Percentiles rank a stretch among this genome's conserved stretches.
Conservation (phyloP, 225 moss, liverwort and hornwort genomes). For the Pleurozium schreberi region DNA sequence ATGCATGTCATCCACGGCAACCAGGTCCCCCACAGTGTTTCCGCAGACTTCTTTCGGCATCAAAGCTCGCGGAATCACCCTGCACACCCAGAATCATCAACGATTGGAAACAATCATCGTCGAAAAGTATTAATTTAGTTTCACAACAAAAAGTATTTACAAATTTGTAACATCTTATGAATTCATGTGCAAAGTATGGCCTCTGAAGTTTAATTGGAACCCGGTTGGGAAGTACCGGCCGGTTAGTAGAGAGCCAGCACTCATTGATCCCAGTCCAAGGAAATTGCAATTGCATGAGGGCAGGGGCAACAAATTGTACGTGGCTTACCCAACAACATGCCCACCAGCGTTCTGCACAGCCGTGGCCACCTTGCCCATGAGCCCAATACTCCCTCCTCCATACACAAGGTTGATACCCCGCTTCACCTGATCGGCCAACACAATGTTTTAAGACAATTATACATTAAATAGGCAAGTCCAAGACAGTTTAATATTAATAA, state of each 20-base stretch:
- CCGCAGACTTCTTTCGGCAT: background rate
- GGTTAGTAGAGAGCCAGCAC: too few relatives aligned
- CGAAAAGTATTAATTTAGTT: too few relatives aligned
- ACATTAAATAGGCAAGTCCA: background rate
- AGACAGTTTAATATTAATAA: too few relatives aligned
- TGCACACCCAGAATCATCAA: background rate
- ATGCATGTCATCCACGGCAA: background rate
- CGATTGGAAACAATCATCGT: background rate
- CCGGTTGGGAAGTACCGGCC: background rate
- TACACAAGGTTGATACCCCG: background rate
- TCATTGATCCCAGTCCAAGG: background rate
- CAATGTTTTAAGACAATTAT: background rate
- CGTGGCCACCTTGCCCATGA: background rate
- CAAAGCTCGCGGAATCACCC: background rate
- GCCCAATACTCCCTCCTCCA: background rate
- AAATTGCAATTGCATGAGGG: background rate
- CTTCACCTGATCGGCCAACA: background rate
- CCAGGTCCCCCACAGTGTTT: background rate
- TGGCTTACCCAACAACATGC: background rate
- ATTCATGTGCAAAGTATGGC: background rate
- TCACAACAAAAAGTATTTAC: background rate
- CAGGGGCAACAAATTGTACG: background rate
- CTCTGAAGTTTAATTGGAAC: background rate
- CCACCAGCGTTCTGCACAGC: background rate
- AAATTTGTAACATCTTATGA: background rate